Conservation (phyloP, 2,329 filamentous ascomycete genomes). For the Fusarium sp. region DNA sequence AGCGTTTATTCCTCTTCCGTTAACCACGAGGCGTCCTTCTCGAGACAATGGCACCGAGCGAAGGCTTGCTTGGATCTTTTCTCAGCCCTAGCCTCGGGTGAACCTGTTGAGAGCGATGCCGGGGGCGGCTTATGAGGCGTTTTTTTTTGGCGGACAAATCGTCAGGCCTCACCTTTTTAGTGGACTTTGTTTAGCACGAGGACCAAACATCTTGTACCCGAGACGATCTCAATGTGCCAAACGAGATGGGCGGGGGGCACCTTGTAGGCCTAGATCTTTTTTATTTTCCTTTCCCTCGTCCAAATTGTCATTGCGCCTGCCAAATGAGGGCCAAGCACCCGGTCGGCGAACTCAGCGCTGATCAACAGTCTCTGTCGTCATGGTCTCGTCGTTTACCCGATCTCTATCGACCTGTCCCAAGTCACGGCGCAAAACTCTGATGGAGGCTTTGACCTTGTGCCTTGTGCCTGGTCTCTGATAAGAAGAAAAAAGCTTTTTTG, state of each 20-base stretch:
- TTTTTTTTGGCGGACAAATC: not conserved
- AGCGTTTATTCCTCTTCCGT: not conserved
- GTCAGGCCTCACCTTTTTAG: not conserved
- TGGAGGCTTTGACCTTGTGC: not conserved
- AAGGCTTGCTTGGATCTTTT: not conserved
- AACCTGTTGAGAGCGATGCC: not conserved
- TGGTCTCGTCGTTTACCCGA: conserved; percentile 3
- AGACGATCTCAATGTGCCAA: conserved; percentile 7
- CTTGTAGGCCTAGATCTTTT: not conserved
- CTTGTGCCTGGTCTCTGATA: not conserved
- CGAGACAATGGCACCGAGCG: not conserved
- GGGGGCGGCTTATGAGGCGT: not conserved
- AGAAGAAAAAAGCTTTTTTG: not conserved
- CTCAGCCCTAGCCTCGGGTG: not conserved
- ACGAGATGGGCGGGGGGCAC: not conserved
- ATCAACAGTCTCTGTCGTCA: conserved; percentile 26
- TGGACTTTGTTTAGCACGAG: not conserved
- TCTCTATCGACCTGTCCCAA: not conserved
- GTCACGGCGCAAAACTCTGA: conserved; percentile 9
- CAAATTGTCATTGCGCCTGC: not conserved
- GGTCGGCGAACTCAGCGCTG: not conserved
- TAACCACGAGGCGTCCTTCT: not conserved
- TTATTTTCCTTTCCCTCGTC: not conserved
- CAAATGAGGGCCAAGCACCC: not conserved
- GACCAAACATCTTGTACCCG: not conserved